A percentile compares a stretch with the other conserved stretches of the same genome.
phyloP scores from a whole-genome alignment of 208 protist species.

The Trypanosoma boissoni region DNA sequence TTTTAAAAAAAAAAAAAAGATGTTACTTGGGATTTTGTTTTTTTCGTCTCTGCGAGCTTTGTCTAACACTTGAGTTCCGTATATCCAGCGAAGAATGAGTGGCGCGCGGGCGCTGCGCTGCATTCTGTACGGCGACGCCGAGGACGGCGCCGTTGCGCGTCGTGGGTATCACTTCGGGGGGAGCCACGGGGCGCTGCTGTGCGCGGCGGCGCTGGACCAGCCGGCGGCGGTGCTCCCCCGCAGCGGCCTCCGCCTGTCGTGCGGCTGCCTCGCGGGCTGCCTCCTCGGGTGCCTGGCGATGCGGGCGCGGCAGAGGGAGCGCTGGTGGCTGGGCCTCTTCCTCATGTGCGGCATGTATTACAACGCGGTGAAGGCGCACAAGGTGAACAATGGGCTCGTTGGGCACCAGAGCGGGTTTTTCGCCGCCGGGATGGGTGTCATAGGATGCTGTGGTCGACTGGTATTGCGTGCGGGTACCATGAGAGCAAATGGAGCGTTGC shows the following conservation, averaged over 20 bases:
- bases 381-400: constrained; percentile 78
- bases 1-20: too few species aligned
- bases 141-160: constrained; percentile 40
- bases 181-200: constrained; percentile 54
- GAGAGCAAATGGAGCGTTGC: constrained; percentile 27
- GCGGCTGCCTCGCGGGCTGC: constrained; percentile 42
- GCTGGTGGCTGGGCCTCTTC: constrained; percentile 84
- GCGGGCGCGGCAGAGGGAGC: constrained; percentile 72
- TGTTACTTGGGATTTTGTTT: too few species aligned
- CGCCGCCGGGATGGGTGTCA: constrained; percentile 63
- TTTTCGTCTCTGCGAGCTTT: too few species aligned
- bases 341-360: constrained; percentile 76
- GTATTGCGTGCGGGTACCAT: constrained; percentile 41
- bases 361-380: constrained; percentile 81
- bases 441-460: constrained; percentile 57
- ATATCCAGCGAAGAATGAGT: constrained; percentile 40
- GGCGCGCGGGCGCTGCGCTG: constrained; percentile 69
- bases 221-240: constrained; percentile 49
- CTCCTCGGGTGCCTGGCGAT: constrained; percentile 70
- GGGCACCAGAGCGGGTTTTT: constrained; percentile 87
- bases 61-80: too few species aligned
- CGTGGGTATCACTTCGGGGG: constrained; percentile 72
- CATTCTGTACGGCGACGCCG: constrained; percentile 50
- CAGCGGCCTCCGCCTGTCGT: constrained; percentile 51
- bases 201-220: constrained; percentile 37